Base-by-base conservation (phyloP, 306 rosid species). In the Styphnolobium japonicum region DNA sequence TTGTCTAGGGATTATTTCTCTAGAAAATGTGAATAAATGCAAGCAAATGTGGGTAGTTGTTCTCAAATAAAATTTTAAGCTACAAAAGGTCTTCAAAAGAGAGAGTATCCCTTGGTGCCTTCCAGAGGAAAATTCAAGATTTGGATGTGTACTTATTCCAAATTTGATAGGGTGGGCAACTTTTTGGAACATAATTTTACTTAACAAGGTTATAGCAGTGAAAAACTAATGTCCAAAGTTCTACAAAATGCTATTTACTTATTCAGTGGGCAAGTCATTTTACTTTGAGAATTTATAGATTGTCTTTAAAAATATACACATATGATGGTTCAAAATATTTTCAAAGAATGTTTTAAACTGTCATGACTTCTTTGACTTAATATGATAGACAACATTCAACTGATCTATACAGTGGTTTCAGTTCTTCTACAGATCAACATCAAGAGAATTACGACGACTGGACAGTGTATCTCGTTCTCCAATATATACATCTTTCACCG, bases 381-480 rank as follows among this genome's bases (percentile, higher is more conserved):
- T 56, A 21, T 55, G 34, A 45, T 74, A 73, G 36, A 49, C 51
- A 79, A 12, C 73, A 19, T 55, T 83, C 71, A 71, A 68, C 86
- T 81, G 33, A 84, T 33, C 29, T 51, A 42, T 51, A 14, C 16
- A 45, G 9, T 74, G 80, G 65, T 52, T 87, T 67, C 89, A 92
- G 98, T 89, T 86, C 80, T 94, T 94, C 85, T 92, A 94, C 88
- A 92, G 98, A 86, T 90, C 97, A 85, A 94, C 97, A 70, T 93
- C 98, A 6, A 88, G 98, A 81, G 98, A 94, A 80, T 80, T 94
- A 75, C 89, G 97, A 75, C 86, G 98, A 76, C 89, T 94, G 33
- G 98, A 94, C 70, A 92, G 97, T 88, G 95, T 94, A 81, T 92
- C 98, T 60, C 92, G 97, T 62, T 94, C 98, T 87, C 98, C 98